Evolutionary conservation across 2,329 filamentous ascomycete species (phyloP).

Genomic region (Talaromyces sp.): DNA sequence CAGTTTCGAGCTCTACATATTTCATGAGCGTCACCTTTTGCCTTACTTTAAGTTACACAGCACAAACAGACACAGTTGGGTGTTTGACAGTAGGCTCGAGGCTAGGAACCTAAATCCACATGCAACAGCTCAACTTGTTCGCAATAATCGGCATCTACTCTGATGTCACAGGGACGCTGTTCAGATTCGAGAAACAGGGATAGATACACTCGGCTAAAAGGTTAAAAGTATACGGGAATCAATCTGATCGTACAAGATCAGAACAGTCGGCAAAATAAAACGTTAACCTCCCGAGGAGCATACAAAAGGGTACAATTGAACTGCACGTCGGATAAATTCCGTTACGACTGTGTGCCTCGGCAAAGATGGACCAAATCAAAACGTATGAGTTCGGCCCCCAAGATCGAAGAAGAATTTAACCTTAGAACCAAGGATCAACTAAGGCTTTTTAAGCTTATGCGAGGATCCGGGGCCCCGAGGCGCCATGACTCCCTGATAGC

Average conservation of each 20-base stretch:
- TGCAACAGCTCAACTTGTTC: not conserved
- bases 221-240: not conserved
- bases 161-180: not conserved
- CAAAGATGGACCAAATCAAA: not conserved
- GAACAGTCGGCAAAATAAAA: not conserved
- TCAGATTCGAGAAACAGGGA: not conserved
- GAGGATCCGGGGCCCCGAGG: not conserved
- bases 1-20: not conserved
- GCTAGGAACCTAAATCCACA: not conserved
- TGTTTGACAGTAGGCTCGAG: not conserved
- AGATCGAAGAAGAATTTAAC: not conserved
- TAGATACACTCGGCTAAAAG: not conserved
- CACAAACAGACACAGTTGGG: not conserved
- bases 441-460: not conserved
- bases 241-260: no score
- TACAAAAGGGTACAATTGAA: not conserved
- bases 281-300: no score
- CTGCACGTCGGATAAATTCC: not conserved
- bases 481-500: not conserved
- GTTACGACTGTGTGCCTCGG: not conserved
- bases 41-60: not conserved
- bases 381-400: not conserved
- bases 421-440: not conserved
- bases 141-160: not conserved
- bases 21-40: not conserved